Conservation (phyloP, 176 grass and related monocot genomes). For the Chrysopogon serrulatus region DNA sequence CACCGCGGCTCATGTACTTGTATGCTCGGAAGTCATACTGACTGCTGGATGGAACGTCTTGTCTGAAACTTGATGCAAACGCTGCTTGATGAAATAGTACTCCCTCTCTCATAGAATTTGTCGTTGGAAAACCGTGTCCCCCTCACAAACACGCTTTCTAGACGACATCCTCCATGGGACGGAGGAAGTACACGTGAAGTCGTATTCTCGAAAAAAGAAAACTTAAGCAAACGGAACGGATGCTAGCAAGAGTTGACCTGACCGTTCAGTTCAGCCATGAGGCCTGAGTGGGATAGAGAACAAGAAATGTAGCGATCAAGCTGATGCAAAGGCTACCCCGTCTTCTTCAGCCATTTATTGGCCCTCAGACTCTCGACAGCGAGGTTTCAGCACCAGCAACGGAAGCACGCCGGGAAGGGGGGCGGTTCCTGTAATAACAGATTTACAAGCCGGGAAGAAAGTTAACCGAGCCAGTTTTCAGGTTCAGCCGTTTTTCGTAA, state of each 20-base stretch:
- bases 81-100: too few species aligned
- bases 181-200: too few species aligned
- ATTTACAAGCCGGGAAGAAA: background rate
- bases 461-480: background rate
- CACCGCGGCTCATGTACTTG: background rate
- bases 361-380: background rate
- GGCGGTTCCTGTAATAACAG: background rate
- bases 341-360: background rate
- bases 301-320: constrained; percentile 9
- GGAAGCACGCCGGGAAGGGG: background rate
- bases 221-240: too few species aligned
- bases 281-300: background rate
- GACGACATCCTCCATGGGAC: too few species aligned
- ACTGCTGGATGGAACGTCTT: constrained; percentile 5
- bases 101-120: too few species aligned
- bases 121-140: too few species aligned
- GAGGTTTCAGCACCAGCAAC: background rate
- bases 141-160: too few species aligned
- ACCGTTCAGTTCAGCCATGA: background rate
- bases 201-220: too few species aligned
- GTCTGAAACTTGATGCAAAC: constrained; percentile 28
- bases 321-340: background rate
- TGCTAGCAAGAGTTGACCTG: background rate
- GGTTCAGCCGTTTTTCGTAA: background rate
- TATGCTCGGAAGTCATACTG: background rate